Conservation (phyloP, 805 yeast genomes). For the Lipomyces oligophaga region DNA sequence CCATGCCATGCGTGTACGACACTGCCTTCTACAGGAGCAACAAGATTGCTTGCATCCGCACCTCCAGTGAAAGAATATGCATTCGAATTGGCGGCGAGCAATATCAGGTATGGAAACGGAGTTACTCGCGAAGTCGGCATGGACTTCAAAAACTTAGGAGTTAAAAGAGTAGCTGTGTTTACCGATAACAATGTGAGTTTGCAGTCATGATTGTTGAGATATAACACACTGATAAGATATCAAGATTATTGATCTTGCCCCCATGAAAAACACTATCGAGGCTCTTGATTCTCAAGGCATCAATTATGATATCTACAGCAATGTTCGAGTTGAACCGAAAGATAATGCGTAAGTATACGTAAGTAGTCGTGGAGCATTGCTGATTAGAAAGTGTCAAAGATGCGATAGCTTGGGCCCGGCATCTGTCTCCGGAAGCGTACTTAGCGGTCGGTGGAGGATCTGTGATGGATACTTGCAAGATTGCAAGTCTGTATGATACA, state of each 20-base stretch:
- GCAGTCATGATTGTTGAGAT: background rate
- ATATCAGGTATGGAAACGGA: conserved; percentile 42
- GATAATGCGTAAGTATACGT: conserved; percentile 26
- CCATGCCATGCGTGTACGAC: conserved; percentile 39
- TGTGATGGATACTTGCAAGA: conserved; percentile 47
- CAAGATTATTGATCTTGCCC: conserved; percentile 32
- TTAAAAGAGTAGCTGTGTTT: conserved; percentile 38
- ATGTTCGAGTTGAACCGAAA: conserved; percentile 42
- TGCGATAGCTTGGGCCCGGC: conserved; percentile 41
- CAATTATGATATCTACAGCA: conserved; percentile 37
- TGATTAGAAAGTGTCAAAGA: conserved; percentile 33
- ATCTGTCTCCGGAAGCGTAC: conserved; percentile 40
- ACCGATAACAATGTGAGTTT: conserved; percentile 36
- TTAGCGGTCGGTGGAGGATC: conserved; percentile 48
- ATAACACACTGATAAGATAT: background rate
- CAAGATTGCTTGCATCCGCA: conserved; percentile 16
- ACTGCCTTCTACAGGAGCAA: conserved; percentile 14
- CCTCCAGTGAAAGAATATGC: conserved; percentile 37
- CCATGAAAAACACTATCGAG: conserved; percentile 36
- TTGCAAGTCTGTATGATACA: conserved; percentile 42
- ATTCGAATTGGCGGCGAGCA: conserved; percentile 42
- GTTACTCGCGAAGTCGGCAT: conserved; percentile 40
- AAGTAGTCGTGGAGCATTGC: background rate
- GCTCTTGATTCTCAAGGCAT: conserved; percentile 38
- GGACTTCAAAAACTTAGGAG: conserved; percentile 38